phyloP scores from a whole-genome alignment of 1,139 yeast species.

The Petasospora rhodanensis region DNA sequence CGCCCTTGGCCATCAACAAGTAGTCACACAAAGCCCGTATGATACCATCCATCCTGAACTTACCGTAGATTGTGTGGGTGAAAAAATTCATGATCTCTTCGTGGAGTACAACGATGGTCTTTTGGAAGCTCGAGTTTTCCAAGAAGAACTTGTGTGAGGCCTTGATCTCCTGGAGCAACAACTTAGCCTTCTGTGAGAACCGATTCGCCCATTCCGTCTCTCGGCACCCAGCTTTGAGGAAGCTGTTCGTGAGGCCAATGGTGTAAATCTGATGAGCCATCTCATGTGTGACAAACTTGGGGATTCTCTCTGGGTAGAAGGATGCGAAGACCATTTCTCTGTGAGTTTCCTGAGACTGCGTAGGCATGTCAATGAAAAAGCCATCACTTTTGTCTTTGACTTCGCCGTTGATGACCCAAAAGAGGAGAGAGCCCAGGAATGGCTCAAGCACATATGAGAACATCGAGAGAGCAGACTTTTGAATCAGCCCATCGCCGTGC shows the following conservation, averaged over 20 bases:
- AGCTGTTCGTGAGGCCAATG: constrained; percentile 74
- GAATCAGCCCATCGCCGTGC: constrained; percentile 60
- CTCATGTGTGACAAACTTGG: constrained; percentile 48
- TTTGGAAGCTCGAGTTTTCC: constrained; percentile 13
- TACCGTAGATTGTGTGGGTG: constrained; percentile 45
- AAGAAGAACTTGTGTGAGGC: constrained; percentile 4
- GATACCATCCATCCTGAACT: constrained; percentile 50
- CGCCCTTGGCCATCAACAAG: constrained; percentile 69
- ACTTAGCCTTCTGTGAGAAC: constrained; percentile 29
- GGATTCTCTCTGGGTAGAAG: constrained; percentile 38
- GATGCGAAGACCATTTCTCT: not conserved
- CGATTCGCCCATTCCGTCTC: constrained; percentile 56
- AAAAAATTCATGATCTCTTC: constrained; percentile 53
- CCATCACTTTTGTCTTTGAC: constrained; percentile 53
- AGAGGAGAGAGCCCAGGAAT: constrained; percentile 54
- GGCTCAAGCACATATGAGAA: constrained; percentile 51
- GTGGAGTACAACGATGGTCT: constrained; percentile 47
- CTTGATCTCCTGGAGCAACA: constrained; percentile 17
- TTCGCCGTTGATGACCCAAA: constrained; percentile 72
- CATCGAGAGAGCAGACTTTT: constrained; percentile 40
- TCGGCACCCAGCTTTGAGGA: constrained; percentile 58
- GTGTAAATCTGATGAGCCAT: constrained; percentile 58
- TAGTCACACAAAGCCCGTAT: constrained; percentile 60
- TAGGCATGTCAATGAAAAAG: constrained; percentile 49
- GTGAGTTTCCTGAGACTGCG: not conserved